Conservation (phyloP, 495 filamentous ascomycete genomes). For the Emericellopsis terricola region DNA sequence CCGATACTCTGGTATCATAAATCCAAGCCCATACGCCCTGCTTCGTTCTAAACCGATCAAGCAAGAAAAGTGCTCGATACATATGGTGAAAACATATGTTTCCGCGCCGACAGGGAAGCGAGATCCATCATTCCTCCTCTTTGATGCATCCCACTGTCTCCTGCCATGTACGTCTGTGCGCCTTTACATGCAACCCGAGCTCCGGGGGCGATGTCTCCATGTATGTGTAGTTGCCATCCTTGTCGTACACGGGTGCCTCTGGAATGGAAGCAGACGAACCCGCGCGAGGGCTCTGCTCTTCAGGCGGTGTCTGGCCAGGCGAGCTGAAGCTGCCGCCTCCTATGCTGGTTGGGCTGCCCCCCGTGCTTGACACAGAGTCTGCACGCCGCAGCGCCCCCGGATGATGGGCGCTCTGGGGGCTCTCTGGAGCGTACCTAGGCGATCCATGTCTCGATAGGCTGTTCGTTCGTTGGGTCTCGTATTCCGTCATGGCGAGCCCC, state of each 20-base stretch:
- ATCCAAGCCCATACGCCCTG: too few species aligned
- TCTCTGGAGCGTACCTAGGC: too few species aligned
- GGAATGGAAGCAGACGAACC: background rate
- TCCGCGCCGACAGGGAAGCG: too few species aligned
- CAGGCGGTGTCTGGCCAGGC: background rate
- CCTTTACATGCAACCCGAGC: background rate
- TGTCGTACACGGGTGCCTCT: background rate
- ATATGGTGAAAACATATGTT: too few species aligned
- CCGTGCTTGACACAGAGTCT: constrained; percentile 1
- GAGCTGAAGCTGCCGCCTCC: background rate
- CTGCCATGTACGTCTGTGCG: background rate
- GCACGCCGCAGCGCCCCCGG: background rate
- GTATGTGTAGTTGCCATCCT: background rate
- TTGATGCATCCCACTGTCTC: background rate
- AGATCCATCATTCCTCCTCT: too few species aligned
- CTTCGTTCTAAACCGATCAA: too few species aligned
- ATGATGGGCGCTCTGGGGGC: too few species aligned
- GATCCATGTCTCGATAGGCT: too few species aligned
- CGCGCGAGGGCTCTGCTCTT: background rate
- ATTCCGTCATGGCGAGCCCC: background rate
- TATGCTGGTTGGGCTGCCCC: background rate
- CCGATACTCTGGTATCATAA: too few species aligned
- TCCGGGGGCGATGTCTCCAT: background rate
- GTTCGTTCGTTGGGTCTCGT: background rate
- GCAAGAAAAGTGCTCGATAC: too few species aligned